phyloP scores from a whole-genome alignment of 2,329 filamentous ascomycete genomes.

The Colletotrichum godetiae region DNA sequence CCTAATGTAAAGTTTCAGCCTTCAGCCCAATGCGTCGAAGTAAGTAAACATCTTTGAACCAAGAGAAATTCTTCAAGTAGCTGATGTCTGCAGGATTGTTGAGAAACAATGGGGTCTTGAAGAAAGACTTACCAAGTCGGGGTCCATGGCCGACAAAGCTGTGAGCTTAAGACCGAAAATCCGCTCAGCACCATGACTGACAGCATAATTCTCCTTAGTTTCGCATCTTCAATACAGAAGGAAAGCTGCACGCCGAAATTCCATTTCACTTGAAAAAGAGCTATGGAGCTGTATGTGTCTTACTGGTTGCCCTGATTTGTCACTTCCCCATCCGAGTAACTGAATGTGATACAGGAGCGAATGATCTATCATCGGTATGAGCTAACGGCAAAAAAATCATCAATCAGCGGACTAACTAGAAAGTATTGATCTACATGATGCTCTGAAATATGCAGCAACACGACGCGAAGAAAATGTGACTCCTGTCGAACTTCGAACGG shows the following conservation, averaged over 20 bases:
- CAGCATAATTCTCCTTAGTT: conserved; percentile 38
- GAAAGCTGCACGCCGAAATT: conserved; percentile 44
- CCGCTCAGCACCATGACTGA: background rate
- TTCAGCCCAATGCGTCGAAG: conserved; percentile 54
- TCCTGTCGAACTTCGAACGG: conserved; percentile 42
- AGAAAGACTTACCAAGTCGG: conserved; percentile 41
- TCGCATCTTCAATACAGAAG: conserved; percentile 41
- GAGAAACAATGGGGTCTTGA: conserved; percentile 43
- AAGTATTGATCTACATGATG: conserved; percentile 47
- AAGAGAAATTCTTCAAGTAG: background rate
- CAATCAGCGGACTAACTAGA: background rate
- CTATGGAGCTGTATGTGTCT: conserved; percentile 49
- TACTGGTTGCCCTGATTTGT: no score
- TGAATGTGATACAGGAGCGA: conserved; percentile 39
- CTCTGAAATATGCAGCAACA: conserved; percentile 42
- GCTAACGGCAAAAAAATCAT: accelerated
- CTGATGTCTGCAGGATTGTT: conserved; percentile 3
- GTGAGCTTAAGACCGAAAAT: background rate
- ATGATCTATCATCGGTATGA: conserved; percentile 51
- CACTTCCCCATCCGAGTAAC: no score
- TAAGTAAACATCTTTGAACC: conserved; percentile 37
- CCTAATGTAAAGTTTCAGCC: background rate
- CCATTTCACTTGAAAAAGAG: conserved; percentile 40
- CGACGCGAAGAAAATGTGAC: conserved; percentile 37
- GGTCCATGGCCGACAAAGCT: conserved; percentile 47